Base-by-base conservation (phyloP, 441 rosid species). In the Bruguiera hainesii region DNA sequence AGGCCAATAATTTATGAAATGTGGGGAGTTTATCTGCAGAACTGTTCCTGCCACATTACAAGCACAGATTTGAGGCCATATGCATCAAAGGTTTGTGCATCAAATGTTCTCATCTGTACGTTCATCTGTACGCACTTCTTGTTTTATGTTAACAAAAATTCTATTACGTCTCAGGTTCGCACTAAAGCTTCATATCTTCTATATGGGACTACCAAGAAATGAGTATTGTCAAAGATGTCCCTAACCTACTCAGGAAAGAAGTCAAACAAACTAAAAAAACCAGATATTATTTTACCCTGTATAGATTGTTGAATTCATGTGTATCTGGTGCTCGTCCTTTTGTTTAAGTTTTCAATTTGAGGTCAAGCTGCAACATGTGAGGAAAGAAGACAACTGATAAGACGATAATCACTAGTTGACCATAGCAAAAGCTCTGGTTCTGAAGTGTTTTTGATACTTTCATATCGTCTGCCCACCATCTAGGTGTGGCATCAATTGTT, bases 181-280 rank as follows among this genome's bases (percentile, higher is more conserved):
- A 83, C 86, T 33, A 84, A 82, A 76, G 97, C 98, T n/a, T 80
- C 91, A 0, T 91, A 81, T 83, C 88, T 89, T 65, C 82, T 87
- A 25, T 87, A 84, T 71, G 80, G 80, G n/a, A 67, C 81, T 63
- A 66, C 33, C 59, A 76, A 57, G 57, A 65, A 52, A 30, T 68
- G 26, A 55, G 29, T 53, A 48, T 63, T 20, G 10, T 25, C 1
- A 55, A 50, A 30, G 13, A 51, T 42, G 10, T 35, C n/a, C n/a
- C 39, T 9, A 21, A 35, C 21, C 37, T 18, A 4, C 58, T 25
- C 6, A n/a, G 19, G 48, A 18, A 15, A 9, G 29, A 3, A 53
- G 23, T 53, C 29, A 21, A 53, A 53, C 16, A 11, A 42, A 42
- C 5, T 42, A 42, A 3, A 13, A 37, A 11, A 2, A 42, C 3